Conservation (phyloP, 1,284 basidiomycete genomes). For the Sanghuangporus sanghuang region DNA sequence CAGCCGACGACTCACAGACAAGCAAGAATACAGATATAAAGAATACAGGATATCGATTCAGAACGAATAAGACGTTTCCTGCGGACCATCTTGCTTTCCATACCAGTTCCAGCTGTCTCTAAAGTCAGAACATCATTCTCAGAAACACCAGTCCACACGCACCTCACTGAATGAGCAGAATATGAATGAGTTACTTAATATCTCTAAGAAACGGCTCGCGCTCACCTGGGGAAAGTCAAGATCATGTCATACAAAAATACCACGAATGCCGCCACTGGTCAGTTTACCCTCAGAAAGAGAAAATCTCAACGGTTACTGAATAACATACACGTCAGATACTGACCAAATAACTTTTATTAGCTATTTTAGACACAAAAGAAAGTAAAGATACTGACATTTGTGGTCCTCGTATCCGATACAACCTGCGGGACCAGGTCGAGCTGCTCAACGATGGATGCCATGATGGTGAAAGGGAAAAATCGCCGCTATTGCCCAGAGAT, state of each 20-base stretch:
- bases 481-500: background rate
- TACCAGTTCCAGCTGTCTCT: conserved; percentile 3
- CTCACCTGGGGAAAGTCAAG: conserved; percentile 7
- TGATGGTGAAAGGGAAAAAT: background rate
- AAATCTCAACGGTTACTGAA: background rate
- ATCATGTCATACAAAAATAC: conserved; percentile 11
- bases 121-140: background rate
- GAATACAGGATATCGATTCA: conserved; percentile 9
- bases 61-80: conserved; percentile 11
- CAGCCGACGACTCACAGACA: background rate
- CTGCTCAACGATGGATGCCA: conserved; percentile 3
- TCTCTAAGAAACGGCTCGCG: background rate
- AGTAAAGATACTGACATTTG: background rate
- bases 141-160: background rate
- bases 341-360: background rate
- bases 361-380: background rate
- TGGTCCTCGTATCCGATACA: background rate
- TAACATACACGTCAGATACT: conserved; percentile 1
- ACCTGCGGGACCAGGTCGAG: background rate
- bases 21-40: conserved; percentile 3
- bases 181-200: background rate
- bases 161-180: background rate
- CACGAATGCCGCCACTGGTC: conserved; percentile 8
- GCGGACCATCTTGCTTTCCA: conserved; percentile 11
- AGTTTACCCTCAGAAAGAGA: background rate